Conservation (phyloP, 495 filamentous ascomycete species). For the Penicillium longicatenatum region DNA sequence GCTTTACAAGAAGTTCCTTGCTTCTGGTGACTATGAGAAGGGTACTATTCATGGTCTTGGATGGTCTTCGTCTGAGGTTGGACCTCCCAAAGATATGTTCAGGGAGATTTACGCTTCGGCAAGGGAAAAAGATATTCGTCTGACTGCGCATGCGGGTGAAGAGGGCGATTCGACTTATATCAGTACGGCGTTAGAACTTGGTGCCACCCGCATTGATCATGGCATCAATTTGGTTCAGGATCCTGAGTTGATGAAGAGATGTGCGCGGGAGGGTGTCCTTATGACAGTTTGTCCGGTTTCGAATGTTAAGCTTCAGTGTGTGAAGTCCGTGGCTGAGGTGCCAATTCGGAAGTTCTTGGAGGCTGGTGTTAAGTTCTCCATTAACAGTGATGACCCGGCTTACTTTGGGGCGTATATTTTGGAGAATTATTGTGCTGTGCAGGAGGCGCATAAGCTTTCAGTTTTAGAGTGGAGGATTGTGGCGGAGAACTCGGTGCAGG, state of each 20-base stretch:
- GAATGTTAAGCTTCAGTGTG: slow-evolving; percentile 67
- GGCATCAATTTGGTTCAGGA: slow-evolving; percentile 68
- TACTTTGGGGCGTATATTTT: slow-evolving; percentile 80
- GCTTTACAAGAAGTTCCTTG: slow-evolving; percentile 50
- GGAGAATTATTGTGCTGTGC: slow-evolving; percentile 75
- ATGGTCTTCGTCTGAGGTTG: slow-evolving; percentile 65
- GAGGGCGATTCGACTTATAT: slow-evolving; percentile 73
- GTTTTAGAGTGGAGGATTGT: slow-evolving; percentile 66
- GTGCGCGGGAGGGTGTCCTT: slow-evolving; percentile 58
- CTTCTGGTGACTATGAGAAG: slow-evolving; percentile 51
- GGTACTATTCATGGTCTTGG: slow-evolving; percentile 64
- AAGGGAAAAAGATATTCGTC: slow-evolving; percentile 46
- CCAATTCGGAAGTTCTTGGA: slow-evolving; percentile 68
- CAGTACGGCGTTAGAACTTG: slow-evolving; percentile 61
- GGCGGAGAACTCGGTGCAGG: slow-evolving; percentile 60
- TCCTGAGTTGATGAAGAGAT: slow-evolving; percentile 53
- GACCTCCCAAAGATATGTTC: slow-evolving; percentile 65
- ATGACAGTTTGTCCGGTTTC: slow-evolving; percentile 74
- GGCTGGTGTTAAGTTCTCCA: slow-evolving; percentile 64
- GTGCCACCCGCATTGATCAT: slow-evolving; percentile 68
- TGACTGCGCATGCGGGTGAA: slow-evolving; percentile 75
- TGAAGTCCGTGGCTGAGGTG: slow-evolving; percentile 55
- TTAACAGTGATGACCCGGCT: slow-evolving; percentile 78
- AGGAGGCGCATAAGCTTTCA: slow-evolving; percentile 66
- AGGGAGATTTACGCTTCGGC: slow-evolving; percentile 59